Base-by-base conservation (phyloP, 306 rosid species). In the Gynostemma pentaphyllum region DNA sequence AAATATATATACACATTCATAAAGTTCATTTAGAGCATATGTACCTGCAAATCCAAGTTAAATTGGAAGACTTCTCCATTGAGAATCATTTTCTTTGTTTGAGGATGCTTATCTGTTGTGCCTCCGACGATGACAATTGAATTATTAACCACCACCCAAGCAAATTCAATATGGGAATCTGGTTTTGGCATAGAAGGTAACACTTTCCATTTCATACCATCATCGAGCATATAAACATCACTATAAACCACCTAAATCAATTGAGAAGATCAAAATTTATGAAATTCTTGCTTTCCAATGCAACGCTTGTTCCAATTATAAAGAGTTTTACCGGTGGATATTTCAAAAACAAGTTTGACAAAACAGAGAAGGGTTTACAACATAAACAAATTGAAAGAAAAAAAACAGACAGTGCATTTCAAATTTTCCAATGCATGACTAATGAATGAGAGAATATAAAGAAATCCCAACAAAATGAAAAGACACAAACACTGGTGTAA, bases 111-210 rank as follows among this genome's bases (percentile, higher is more conserved):
- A 53, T 91, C 95, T 32, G 96, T 91, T 37, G 96, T 85, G 47
- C 97, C 97, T 7, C 97, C 96, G 2, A 87, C 72, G 45, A 87
- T 85, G 42, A 91, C 71, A 18, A 91, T 80, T n/a, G 97, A 91
- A 77, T 91, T 81, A 75, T 85, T 87, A 49, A 85, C 79, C 14
- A 87, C 22, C 1, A 82, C 81, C 96, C 95, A 87, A 45, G 97
- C 77, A 76, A 85, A 83, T 47, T 87, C 97, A 30, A 87, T 82
- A 50, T 90, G 97, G 62, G 96, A 90, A 75, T 90, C 60, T 14
- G 89, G 84, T 72, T 90, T 90, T 46, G 95, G 96, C 95, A 90
- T 81, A 2, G 87, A 78, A n/a, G 95, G 87, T 51, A 91, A 46
- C 67, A 67, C 83, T 71, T 80, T 83, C 97, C 97, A 91, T 74